Conservation (phyloP, 2,329 filamentous ascomycete species). For the Hypoxylon sp. region DNA sequence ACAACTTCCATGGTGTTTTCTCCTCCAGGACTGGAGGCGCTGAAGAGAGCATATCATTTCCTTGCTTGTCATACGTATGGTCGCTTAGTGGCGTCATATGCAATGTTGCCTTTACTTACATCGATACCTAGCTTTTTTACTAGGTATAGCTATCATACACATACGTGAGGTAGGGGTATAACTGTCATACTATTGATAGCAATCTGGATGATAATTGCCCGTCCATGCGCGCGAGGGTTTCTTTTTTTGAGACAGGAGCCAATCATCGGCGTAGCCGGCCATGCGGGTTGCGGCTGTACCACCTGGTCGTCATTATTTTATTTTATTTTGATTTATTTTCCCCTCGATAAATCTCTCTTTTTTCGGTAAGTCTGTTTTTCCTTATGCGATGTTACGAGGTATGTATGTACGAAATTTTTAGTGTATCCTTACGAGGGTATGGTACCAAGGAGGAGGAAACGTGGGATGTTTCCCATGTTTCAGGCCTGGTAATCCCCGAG, state of each 20-base stretch:
- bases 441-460: too few species aligned
- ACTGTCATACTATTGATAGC: too few species aligned
- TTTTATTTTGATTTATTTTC: too few species aligned
- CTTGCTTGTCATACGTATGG: constrained; percentile 28
- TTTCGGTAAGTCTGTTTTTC: too few species aligned
- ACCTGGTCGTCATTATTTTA: too few species aligned
- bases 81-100: constrained; percentile 34
- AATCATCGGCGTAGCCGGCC: constrained; percentile 30
- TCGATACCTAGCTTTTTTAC: not conserved
- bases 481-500: constrained; percentile 27
- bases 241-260: constrained; percentile 13
- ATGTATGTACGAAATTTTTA: constrained; percentile 15
- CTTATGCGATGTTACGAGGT: too few species aligned
- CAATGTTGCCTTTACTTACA: constrained; percentile 14
- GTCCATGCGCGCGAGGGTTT: too few species aligned
- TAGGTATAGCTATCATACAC: too few species aligned
- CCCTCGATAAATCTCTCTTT: constrained; percentile 34
- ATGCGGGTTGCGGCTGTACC: constrained; percentile 37
- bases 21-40: constrained; percentile 14
- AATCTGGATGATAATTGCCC: constrained; percentile 11
- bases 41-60: constrained; percentile 17
- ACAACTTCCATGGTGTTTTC: too few species aligned
- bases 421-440: constrained; percentile 15
- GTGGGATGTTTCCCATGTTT: constrained; percentile 36
- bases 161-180: too few species aligned